These are phyloP conservation scores for Cladophialophora immunda DNA, from an alignment of 2,329 filamentous ascomycete species.

Conservation along the genomic window DNA sequence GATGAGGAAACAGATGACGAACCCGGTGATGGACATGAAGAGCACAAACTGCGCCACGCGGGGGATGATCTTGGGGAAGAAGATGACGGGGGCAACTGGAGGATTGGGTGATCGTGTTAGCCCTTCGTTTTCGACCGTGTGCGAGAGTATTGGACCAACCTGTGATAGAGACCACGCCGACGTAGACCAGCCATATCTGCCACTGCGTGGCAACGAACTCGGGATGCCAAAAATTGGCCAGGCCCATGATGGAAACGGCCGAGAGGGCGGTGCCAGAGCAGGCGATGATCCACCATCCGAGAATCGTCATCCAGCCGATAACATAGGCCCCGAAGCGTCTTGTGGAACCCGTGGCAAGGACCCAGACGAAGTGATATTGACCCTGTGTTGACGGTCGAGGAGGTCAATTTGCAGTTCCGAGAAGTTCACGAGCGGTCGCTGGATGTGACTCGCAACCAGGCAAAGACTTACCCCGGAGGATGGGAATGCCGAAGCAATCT, in stretches of 20 bases:
- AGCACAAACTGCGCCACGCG: constrained; percentile 27
- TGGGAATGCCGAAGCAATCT: constrained; percentile 43
- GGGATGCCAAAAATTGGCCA: constrained; percentile 33
- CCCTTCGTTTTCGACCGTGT: too few relatives aligned
- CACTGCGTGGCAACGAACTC: constrained; percentile 36
- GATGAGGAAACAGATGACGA: constrained; percentile 43
- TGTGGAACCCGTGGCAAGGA: constrained; percentile 24
- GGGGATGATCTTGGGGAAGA: constrained; percentile 30
- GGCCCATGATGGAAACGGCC: constrained; percentile 29
- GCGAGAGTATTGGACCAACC: background rate
- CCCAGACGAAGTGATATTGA: constrained; percentile 42
- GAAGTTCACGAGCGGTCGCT: too few relatives aligned
- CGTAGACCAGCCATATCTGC: constrained; percentile 42
- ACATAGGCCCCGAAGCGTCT: constrained; percentile 35
- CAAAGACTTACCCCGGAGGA: constrained; percentile 33
- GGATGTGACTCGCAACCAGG: background rate
- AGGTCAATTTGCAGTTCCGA: background rate
- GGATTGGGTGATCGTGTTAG: background rate
- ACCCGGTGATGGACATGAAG: constrained; percentile 37
- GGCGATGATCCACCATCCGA: constrained; percentile 41
- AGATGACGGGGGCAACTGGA: background rate
- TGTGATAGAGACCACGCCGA: constrained; percentile 16
- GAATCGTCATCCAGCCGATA: constrained; percentile 42
- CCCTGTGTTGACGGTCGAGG: background rate
- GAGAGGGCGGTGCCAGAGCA: constrained; percentile 34